A percentile compares a stretch with the other conserved stretches of the same genome.
These are phyloP conservation scores for Trichoderma semiorbis DNA, from an alignment of 2,329 filamentous ascomycete genomes.

Conservation along the genomic window DNA sequence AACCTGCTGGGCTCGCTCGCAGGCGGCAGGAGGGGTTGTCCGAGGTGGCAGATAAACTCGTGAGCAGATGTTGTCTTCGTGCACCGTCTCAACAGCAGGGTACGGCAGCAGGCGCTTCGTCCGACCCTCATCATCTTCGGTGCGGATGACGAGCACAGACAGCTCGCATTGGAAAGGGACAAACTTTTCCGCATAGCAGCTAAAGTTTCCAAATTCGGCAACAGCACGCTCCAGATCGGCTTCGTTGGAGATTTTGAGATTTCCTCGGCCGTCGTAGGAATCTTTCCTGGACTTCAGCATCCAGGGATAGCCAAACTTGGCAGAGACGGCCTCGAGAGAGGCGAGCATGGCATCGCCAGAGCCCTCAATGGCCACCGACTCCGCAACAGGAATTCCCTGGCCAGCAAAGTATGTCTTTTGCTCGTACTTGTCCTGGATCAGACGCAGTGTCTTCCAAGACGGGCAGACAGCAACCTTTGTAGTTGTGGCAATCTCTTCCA, in stretches of 20 bases:
- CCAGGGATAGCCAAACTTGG: constrained; percentile 72
- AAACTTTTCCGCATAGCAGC: constrained; percentile 88
- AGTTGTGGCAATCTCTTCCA: constrained; percentile 73
- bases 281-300: constrained; percentile 91
- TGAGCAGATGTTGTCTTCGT: constrained; percentile 94
- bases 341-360: constrained; percentile 50
- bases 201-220: constrained; percentile 63
- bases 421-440: constrained; percentile 89
- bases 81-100: constrained; percentile 88
- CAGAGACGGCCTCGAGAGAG: constrained; percentile 61
- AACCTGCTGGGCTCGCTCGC: constrained; percentile 66
- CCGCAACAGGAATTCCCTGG: constrained; percentile 67
- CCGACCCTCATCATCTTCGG: constrained; percentile 60
- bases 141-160: constrained; percentile 92
- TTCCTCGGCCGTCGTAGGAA: constrained; percentile 85
- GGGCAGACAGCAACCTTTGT: constrained; percentile 66
- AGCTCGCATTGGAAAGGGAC: constrained; percentile 82
- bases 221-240: constrained; percentile 60
- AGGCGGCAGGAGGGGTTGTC: constrained; percentile 58
- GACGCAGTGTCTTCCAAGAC: constrained; percentile 78
- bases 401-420: constrained; percentile 78
- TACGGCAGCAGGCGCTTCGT: constrained; percentile 62
- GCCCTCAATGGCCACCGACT: constrained; percentile 60
- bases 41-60: constrained; percentile 84
- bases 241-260: constrained; percentile 48